Percentiles rank a stretch among this genome's conserved stretches.
These are phyloP conservation scores for Sinapis alba DNA, from an alignment of 441 rosid genomes.

Conservation along the genomic window DNA sequence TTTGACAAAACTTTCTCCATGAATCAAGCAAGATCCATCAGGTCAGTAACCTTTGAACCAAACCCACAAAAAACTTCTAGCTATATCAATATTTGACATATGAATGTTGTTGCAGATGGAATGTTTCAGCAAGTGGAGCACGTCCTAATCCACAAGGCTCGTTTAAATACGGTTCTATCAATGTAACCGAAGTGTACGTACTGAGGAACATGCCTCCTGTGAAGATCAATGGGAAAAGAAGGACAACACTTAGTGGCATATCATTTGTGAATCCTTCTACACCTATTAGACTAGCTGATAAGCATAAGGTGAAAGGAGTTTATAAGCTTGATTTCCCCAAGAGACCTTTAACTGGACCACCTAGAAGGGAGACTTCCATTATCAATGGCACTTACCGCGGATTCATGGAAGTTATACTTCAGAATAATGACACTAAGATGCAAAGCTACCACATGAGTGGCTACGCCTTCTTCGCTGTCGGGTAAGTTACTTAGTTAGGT, in stretches of 20 bases:
- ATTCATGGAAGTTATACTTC: constrained; percentile 86
- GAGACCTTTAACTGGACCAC: constrained; percentile 71
- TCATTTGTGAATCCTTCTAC: constrained; percentile 80
- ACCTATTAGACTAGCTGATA: constrained; percentile 86
- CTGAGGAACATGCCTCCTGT: constrained; percentile 68
- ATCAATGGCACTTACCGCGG: constrained; percentile 93
- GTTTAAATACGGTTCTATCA: constrained; percentile 86
- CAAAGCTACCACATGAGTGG: constrained; percentile 90
- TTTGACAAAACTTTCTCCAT: constrained; percentile 88
- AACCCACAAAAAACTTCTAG: neutral
- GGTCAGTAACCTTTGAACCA: constrained; percentile 45
- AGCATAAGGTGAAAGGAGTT: constrained; percentile 64
- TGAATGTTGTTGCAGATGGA: constrained; percentile 53
- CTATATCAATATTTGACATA: neutral
- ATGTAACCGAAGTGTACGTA: constrained; percentile 81
- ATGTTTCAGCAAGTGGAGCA: constrained; percentile 92
- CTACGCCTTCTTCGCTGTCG: constrained; percentile 87
- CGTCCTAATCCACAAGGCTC: constrained; percentile 99
- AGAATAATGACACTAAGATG: constrained; percentile 92
- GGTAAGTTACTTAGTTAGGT: constrained; percentile 51
- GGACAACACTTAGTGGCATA: constrained; percentile 74
- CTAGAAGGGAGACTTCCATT: constrained; percentile 63
- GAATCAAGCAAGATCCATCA: constrained; percentile 98
- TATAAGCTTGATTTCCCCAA: constrained; percentile 91
- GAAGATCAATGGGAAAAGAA: constrained; percentile 62